These are phyloP conservation scores for Geotrichum europaeum DNA, from an alignment of 1,139 yeast species.

Conservation along the genomic window DNA sequence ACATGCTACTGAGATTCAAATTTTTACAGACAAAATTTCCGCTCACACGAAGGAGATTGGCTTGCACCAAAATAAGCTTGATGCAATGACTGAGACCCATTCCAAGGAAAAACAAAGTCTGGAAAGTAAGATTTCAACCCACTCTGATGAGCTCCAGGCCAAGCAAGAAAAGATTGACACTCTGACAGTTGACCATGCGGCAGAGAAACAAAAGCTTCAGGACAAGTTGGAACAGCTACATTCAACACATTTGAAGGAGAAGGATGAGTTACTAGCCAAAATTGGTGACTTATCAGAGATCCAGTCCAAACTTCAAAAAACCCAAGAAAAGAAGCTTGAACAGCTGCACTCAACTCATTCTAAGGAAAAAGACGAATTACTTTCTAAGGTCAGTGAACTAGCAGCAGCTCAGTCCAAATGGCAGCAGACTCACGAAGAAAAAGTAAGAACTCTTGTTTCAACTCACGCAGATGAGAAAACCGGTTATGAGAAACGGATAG, in stretches of 20 bases:
- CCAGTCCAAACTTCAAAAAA: background rate
- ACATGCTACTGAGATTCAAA: background rate
- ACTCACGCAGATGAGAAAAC: background rate
- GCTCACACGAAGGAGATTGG: background rate
- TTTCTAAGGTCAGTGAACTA: background rate
- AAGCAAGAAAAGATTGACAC: background rate
- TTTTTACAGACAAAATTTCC: background rate
- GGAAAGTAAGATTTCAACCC: background rate
- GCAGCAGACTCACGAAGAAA: background rate
- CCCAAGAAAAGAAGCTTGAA: background rate
- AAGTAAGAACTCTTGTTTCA: background rate
- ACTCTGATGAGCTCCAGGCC: background rate
- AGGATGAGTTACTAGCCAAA: background rate
- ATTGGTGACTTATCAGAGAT: background rate
- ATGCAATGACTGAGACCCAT: background rate
- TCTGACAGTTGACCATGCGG: background rate
- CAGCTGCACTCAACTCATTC: background rate
- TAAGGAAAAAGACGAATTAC: background rate
- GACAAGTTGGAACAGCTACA: background rate
- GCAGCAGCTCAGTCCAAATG: background rate
- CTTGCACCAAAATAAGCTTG: background rate
- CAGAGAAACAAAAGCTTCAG: background rate
- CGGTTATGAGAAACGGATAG: background rate
- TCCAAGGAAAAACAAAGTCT: background rate
- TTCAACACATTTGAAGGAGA: background rate